phyloP scores from a whole-genome alignment of 805 yeast species.

The Candida ipomoeae region DNA sequence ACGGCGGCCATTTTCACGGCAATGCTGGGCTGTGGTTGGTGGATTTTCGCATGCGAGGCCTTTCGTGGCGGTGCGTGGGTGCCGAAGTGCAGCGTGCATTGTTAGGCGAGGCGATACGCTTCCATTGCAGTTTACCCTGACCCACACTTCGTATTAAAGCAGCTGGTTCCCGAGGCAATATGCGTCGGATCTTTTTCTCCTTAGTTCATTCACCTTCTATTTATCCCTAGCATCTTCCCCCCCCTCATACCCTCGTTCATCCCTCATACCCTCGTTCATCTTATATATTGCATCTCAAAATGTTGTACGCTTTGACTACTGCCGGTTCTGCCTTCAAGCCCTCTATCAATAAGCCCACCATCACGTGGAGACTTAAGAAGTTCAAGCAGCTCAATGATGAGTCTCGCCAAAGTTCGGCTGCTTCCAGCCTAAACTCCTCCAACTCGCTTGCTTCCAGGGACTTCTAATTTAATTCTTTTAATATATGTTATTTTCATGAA shows the following conservation, averaged over 20 bases:
- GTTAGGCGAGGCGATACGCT: conserved; percentile 3
- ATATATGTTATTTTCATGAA: neutral
- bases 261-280: neutral
- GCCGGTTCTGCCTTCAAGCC: conserved; percentile 39
- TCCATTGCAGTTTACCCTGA: conserved; percentile 1
- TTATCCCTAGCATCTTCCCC: neutral
- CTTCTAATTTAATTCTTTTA: neutral
- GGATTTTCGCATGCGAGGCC: neutral
- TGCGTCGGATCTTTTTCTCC: neutral
- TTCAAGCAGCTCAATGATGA: conserved; percentile 24
- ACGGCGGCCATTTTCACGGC: neutral
- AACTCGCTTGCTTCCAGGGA: neutral
- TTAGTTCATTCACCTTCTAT: neutral
- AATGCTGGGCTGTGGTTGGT: neutral
- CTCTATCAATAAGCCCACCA: conserved; percentile 27
- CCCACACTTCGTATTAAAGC: neutral
- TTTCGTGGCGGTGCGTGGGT: neutral
- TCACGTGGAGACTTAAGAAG: conserved; percentile 36
- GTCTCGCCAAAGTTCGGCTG: conserved; percentile 11
- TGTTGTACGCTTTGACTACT: conserved; percentile 30
- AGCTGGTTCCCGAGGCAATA: neutral
- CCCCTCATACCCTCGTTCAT: neutral
- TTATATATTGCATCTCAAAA: conserved; percentile 1
- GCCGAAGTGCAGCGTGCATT: neutral
- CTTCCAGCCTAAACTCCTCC: conserved; percentile 9